These are phyloP conservation scores for Aspergillus kassunensis DNA, from an alignment of 495 filamentous ascomycete genomes.

Conservation along the genomic window DNA sequence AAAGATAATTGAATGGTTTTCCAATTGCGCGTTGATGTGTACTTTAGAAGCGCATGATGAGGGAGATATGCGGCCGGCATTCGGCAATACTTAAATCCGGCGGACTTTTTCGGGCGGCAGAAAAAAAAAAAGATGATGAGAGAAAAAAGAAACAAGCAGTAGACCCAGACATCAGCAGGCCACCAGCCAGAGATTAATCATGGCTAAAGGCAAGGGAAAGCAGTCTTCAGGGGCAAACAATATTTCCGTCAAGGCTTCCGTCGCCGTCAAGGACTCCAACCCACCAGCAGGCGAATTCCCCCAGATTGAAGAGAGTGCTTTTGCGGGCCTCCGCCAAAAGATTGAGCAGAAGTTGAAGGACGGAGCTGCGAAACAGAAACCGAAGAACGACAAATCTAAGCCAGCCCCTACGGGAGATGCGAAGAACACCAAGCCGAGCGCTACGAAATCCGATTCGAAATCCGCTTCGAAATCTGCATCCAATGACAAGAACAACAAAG, in stretches of 20 bases:
- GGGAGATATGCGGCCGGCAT: slow-evolving; percentile 13
- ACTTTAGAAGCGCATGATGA: no score
- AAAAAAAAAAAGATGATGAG: slow-evolving; percentile 28
- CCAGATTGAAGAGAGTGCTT: slow-evolving; percentile 55
- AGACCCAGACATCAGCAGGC: slow-evolving; percentile 9
- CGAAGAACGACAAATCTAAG: slow-evolving; percentile 38
- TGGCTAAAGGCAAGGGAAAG: slow-evolving; percentile 43
- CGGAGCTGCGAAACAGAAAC: slow-evolving; percentile 42
- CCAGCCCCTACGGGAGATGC: slow-evolving; percentile 15
- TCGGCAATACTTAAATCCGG: slow-evolving; percentile 27
- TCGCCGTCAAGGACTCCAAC: slow-evolving; percentile 20
- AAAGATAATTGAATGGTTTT: not conserved
- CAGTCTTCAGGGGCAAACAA: slow-evolving; percentile 33
- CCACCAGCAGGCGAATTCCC: slow-evolving; percentile 31
- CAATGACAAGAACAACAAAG: slow-evolving; percentile 38
- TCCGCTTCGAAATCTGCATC: slow-evolving; percentile 25
- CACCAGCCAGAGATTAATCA: slow-evolving; percentile 19
- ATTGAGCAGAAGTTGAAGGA: slow-evolving; percentile 55
- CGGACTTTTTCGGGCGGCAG: slow-evolving; percentile 28
- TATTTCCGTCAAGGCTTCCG: slow-evolving; percentile 15
- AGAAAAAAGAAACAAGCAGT: slow-evolving; percentile 17
- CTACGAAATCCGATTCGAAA: slow-evolving; percentile 27
- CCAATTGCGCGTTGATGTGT: no score
- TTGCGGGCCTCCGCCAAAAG: slow-evolving; percentile 60
- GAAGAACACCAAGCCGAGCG: slow-evolving; percentile 27